Evolutionary conservation across 106 monocot species (phyloP).

Genomic region (Acanthochlamys bracteata): DNA sequence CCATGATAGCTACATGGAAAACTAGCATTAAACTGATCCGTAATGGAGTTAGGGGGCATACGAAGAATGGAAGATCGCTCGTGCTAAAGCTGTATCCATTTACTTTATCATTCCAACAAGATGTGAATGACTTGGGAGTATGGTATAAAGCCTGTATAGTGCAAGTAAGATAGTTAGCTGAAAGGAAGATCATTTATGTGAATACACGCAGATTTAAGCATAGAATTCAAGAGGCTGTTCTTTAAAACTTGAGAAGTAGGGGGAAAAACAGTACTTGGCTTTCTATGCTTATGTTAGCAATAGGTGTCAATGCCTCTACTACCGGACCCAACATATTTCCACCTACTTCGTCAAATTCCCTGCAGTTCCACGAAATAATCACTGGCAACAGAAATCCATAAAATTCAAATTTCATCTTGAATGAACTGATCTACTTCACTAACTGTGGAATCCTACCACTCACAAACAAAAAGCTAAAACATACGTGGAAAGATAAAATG

Average conservation of each 20-base stretch:
- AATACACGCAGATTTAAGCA: too few relatives aligned
- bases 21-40: too few relatives aligned
- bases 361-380: slow-evolving; percentile 14
- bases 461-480: too few relatives aligned
- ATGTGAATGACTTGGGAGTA: slow-evolving; percentile 74
- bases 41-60: slow-evolving; percentile 26
- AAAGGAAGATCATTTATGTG: not conserved
- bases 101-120: slow-evolving; percentile 59
- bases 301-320: slow-evolving; percentile 64
- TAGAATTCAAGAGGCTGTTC: too few relatives aligned
- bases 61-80: slow-evolving; percentile 95
- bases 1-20: too few relatives aligned
- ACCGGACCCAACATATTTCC: slow-evolving; percentile 47
- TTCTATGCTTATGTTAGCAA: slow-evolving; percentile 72
- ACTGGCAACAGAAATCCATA: not conserved
- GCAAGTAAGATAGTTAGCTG: slow-evolving; percentile 1
- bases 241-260: not conserved
- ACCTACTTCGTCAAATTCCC: slow-evolving; percentile 65
- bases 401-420: not conserved
- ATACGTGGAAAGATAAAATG: not conserved
- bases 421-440: too few relatives aligned
- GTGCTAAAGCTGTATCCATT: slow-evolving; percentile 42
- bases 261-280: slow-evolving; percentile 57
- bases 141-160: slow-evolving; percentile 78
- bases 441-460: not conserved